Base-by-base conservation (phyloP, 768 basidiomycete genomes). In the Agaricus blazei region DNA sequence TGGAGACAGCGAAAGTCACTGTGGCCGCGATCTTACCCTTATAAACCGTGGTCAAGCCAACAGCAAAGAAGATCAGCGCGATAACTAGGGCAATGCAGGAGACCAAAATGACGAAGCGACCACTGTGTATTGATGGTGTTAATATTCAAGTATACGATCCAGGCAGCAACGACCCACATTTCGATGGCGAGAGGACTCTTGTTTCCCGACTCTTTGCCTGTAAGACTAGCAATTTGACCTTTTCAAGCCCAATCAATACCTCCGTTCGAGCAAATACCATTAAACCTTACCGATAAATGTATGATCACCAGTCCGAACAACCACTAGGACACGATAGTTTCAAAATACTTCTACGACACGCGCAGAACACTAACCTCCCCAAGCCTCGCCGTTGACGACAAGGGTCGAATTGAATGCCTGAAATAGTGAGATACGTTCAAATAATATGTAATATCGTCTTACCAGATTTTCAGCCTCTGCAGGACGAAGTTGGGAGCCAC, bases 331-430 rank as follows among this genome's bases (percentile, higher is more conserved):
- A 38, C 57, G 49, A 1, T 26, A 40, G 40, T 27, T 37, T 46
- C 27, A 24, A 37, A 50, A 41, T 26, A 14, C 29, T 3, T 24
- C 40, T 3, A 8, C 34, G 6, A 24, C 41, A 42, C 9, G 24
- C 14, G 28, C 9, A 26, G 12, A 4, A 40, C n/a, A 72, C 80
- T 63, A 62, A 84, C 84, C 65, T 55, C 84, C 84, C 79, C 82
- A 86, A 56, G 70, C 85, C 72, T 87, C 84, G n/a, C 85, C 85
- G 60, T 85, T 86, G 56, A 87, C 81, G 9, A 85, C 68, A 9
- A 86, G 70, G 3, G 85, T 86, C 4, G 84, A 85, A 61, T 86
- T 86, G 68, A 86, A 87, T n/a, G 79, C 75, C 84, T 86, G 44
- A 2, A 27, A 48, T 52, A n/a, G 34, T 50, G 47, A 26, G 29